These are phyloP conservation scores for Warburgia ugandensis DNA, from an alignment of 164 flowering plant species.

Conservation along the genomic window DNA sequence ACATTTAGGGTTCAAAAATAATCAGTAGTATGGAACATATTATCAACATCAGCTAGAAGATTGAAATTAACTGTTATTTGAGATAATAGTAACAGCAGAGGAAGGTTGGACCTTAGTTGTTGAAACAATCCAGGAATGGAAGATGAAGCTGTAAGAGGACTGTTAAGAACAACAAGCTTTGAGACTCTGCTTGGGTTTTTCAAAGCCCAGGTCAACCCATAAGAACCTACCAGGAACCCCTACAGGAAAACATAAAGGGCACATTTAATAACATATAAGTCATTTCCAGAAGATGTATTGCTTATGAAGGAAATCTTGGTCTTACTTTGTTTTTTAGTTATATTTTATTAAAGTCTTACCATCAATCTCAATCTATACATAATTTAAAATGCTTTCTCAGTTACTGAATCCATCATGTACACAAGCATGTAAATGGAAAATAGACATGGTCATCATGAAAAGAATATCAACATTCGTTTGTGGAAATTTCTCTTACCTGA, in stretches of 20 bases:
- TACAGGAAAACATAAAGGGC: conserved; percentile 18
- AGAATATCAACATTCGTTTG: not conserved
- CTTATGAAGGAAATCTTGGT: too few species aligned
- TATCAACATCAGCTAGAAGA: not conserved
- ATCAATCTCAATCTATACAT: too few species aligned
- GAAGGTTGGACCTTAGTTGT: conserved; percentile 58
- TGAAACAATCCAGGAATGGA: conserved; percentile 85
- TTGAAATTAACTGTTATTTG: not conserved
- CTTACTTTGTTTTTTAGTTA: too few species aligned
- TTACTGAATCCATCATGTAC: too few species aligned
- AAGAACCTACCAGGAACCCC: conserved; percentile 98
- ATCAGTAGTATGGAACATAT: not conserved
- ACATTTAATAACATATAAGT: not conserved
- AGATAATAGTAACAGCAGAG: not conserved
- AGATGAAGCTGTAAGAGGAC: conserved; percentile 73
- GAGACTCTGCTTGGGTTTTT: conserved; percentile 69
- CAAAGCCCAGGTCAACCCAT: conserved; percentile 95
- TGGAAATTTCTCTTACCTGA: conserved; percentile 48
- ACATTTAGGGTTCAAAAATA: conserved; percentile 2
- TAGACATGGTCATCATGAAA: too few species aligned
- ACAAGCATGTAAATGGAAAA: not conserved
- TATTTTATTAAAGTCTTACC: too few species aligned
- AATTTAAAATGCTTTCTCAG: too few species aligned
- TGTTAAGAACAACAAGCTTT: conserved; percentile 70
- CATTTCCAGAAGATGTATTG: too few species aligned